These are phyloP conservation scores for Lactifluus echinatus DNA, from an alignment of 768 basidiomycete genomes.

Conservation along the genomic window DNA sequence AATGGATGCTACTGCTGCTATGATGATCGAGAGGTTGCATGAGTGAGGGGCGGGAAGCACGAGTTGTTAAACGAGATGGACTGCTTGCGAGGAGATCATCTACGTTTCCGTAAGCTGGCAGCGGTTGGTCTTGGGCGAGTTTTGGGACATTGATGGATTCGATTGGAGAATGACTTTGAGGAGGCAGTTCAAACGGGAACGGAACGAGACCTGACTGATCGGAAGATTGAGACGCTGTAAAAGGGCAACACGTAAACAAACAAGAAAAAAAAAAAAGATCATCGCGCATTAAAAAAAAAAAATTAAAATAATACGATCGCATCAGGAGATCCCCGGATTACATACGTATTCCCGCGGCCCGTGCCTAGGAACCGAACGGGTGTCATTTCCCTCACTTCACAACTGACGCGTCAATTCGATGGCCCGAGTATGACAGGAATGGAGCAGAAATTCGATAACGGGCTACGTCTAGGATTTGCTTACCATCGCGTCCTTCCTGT, in stretches of 20 bases:
- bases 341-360: constrained; percentile 4
- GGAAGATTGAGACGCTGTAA: neutral
- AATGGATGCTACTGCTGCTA: neutral
- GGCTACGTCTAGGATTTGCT: neutral
- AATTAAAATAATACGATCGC: neutral
- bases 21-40: constrained; percentile 7
- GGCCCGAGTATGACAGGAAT: neutral
- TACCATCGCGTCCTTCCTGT: constrained; percentile 1
- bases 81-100: constrained; percentile 3
- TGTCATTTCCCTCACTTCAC: neutral
- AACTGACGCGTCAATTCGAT: neutral
- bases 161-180: constrained; percentile 16
- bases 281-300: neutral
- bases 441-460: neutral
- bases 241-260: neutral
- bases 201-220: neutral
- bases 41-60: constrained; percentile 13
- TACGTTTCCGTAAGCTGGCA: constrained; percentile 19
- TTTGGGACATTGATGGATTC: constrained; percentile 16
- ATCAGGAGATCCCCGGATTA: constrained; percentile 16
- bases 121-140: constrained; percentile 19
- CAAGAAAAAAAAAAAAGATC: constrained; percentile 5
- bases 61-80: constrained; percentile 11
- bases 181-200: neutral
- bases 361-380: no score